Evolutionary conservation across 2,329 filamentous ascomycete species (phyloP), one percentile per base, ranked within the genome.

Genomic region (Lasiodiplodia theobromae): DNA sequence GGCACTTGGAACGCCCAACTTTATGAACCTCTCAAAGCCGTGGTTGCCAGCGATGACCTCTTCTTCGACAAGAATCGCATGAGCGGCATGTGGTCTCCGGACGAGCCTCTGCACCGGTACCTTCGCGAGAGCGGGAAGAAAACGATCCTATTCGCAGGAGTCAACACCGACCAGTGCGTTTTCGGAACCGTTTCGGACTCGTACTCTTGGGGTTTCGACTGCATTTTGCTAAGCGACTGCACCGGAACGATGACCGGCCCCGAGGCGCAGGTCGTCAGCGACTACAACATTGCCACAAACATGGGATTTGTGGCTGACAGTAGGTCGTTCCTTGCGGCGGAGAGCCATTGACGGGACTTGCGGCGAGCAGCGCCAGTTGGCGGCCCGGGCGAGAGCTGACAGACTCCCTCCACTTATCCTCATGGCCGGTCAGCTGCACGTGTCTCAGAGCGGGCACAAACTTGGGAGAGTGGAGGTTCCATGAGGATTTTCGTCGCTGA

Each of bases 51-150:
- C n/a, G 72, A 77, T n/a, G 80, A 82, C 66, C 72, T 82, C 6
- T 79, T 80, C 72, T 82, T 82, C 71, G 79, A 82, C 72, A 82
- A 82, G 69, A 78, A 79, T 37, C 76, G 79, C 58, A 81, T 81
- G 79, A 80, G 78, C 38, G 79, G 80, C 28, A 71, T 82, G 34
- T 82, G 80, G 80, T 79, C 76, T 54, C 79, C 77, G 6, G 71
- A 78, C 18, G 76, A 81, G 68, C 79, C 78, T 11, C 74, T 82
- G 44, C 80, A 82, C 71, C 74, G 78, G 68, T 82, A 81, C 70
- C 73, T 82, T 7, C 73, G 77, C 14, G 74, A 77, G 67, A 77
- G 76, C n/a, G 75, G 76, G 49, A 82, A 81, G 73, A 81, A 80
- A 71, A 82, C 80, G 0, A 70, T 82, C 23, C 71, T 82, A 5